Evolutionary conservation across 805 yeast genomes (phyloP).

Genomic region (Saccharomycopsis sp.): DNA sequence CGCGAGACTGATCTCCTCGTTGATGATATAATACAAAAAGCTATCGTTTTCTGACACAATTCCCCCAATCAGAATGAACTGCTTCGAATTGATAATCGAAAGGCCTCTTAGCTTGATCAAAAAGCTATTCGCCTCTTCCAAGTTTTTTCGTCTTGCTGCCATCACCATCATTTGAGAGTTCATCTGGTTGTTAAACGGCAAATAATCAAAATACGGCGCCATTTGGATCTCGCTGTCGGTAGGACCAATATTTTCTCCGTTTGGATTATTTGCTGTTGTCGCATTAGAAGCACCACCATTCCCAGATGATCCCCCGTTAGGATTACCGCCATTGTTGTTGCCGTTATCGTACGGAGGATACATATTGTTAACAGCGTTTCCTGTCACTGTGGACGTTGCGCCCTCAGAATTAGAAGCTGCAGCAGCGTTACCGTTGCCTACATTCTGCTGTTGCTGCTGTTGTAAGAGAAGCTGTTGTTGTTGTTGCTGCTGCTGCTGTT

Average conservation of each 20-base stretch:
- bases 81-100: conserved; percentile 11
- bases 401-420: neutral
- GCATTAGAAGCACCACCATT: neutral
- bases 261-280: neutral
- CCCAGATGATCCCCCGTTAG: neutral
- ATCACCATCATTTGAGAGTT: conserved; percentile 5
- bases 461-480: conserved; percentile 21
- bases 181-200: neutral
- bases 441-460: conserved; percentile 1
- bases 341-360: neutral
- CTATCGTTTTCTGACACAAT: conserved; percentile 14
- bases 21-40: conserved; percentile 19
- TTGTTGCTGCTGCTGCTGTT: conserved; percentile 20
- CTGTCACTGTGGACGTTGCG: neutral
- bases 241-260: neutral
- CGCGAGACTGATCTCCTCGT: conserved; percentile 15
- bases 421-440: neutral
- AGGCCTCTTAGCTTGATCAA: conserved; percentile 15
- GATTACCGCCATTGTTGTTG: neutral
- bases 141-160: conserved; percentile 8
- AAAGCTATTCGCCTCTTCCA: conserved; percentile 17
- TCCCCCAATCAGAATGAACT: conserved; percentile 16
- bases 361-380: neutral
- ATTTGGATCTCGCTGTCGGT: neutral
- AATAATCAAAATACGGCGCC: neutral